phyloP scores from a whole-genome alignment of 176 grass and related monocot genomes.

The Oropetium thomaeum region DNA sequence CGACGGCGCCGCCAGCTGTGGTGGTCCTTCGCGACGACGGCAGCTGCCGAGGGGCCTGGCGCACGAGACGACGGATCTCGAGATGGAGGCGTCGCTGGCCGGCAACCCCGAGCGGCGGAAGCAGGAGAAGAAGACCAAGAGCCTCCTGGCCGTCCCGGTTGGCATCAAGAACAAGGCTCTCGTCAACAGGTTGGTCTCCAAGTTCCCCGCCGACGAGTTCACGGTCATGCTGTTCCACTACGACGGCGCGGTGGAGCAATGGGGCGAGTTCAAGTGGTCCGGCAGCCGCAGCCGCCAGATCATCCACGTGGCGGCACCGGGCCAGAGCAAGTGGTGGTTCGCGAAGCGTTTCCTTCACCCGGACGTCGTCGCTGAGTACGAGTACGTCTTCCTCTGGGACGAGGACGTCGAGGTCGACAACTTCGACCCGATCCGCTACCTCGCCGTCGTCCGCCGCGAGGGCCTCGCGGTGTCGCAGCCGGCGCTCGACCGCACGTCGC shows the following conservation, averaged over 20 bases:
- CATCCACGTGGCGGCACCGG: neutral
- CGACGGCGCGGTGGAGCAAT: constrained; percentile 17
- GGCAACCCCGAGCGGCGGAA: neutral
- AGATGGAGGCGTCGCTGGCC: constrained; percentile 8
- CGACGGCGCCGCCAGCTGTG: too few relatives aligned
- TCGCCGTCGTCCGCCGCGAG: neutral
- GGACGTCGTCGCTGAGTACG: constrained; percentile 27
- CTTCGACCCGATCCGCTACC: constrained; percentile 6
- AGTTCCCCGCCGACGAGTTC: neutral
- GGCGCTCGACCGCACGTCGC: neutral
- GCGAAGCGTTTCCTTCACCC: constrained; percentile 43
- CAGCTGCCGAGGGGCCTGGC: neutral
- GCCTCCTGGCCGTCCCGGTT: neutral
- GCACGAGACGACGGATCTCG: neutral
- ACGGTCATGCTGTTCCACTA: constrained; percentile 25
- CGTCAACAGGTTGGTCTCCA: neutral
- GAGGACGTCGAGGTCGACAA: constrained; percentile 28
- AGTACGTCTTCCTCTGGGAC: constrained; percentile 40
- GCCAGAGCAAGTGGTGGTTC: constrained; percentile 39
- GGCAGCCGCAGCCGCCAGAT: too few relatives aligned
- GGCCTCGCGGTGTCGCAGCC: constrained; percentile 10
- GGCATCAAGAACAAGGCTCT: constrained; percentile 15
- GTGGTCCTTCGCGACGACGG: too few relatives aligned
- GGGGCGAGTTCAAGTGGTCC: neutral
- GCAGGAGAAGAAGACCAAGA: neutral